Percentiles rank a stretch among this genome's conserved stretches.
phyloP scores from a whole-genome alignment of 306 rosid genomes.

The Prunus kanzakura region DNA sequence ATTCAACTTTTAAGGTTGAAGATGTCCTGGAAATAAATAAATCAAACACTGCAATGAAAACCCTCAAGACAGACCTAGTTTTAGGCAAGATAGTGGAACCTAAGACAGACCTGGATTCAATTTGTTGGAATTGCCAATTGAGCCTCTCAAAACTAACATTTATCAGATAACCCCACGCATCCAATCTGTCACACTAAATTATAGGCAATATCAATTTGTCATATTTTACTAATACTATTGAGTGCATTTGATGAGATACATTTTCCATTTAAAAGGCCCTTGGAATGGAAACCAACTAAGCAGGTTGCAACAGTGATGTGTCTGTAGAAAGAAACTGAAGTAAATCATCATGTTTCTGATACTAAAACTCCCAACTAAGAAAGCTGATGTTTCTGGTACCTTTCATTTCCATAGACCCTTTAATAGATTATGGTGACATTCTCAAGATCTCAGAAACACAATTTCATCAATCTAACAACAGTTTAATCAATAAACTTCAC shows the following conservation, averaged over 20 bases:
- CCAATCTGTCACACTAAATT: too few relatives aligned
- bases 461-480: neutral
- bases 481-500: slow-evolving; percentile 28
- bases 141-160: too few relatives aligned
- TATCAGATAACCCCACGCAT: too few relatives aligned
- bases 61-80: neutral
- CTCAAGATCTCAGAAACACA: neutral
- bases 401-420: neutral
- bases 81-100: too few relatives aligned
- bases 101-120: too few relatives aligned
- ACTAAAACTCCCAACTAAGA: neutral
- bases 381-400: neutral
- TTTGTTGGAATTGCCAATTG: too few relatives aligned
- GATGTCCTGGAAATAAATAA: neutral
- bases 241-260: too few relatives aligned
- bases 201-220: too few relatives aligned
- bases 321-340: neutral
- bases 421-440: neutral
- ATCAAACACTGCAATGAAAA: neutral
- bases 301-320: neutral
- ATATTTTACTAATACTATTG: too few relatives aligned
- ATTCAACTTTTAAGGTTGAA: neutral
- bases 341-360: neutral
- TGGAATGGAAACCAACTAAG: neutral
- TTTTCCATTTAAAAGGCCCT: too few relatives aligned